A percentile compares a stretch with the other conserved stretches of the same genome.
Conservation (phyloP, 352 stramenopile genomes). For the Pythium periplocum region DNA sequence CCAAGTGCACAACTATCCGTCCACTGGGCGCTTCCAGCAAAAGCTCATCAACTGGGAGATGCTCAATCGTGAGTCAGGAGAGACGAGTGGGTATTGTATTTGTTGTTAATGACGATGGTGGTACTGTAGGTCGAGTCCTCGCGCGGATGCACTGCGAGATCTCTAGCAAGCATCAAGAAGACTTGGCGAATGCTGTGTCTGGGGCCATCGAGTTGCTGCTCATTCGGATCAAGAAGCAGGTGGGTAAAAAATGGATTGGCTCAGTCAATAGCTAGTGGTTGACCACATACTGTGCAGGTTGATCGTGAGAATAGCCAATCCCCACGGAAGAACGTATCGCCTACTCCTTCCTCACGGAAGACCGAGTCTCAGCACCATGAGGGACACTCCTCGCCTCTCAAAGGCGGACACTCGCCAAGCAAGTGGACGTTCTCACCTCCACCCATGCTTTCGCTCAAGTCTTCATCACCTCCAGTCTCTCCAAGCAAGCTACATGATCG, state of each 20-base stretch:
- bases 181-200: conserved; percentile 33
- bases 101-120: neutral
- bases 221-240: conserved; percentile 37
- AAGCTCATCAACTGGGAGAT: conserved; percentile 55
- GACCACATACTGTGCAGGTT: no score
- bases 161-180: conserved; percentile 35
- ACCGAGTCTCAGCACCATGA: no score
- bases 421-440: no score
- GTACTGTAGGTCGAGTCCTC: conserved; percentile 35
- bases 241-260: conserved; percentile 1
- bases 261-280: no score
- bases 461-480: no score
- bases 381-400: no score
- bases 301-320: no score
- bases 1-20: conserved; percentile 42
- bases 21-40: conserved; percentile 33
- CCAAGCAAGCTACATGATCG: no score
- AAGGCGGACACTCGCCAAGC: no score
- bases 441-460: no score
- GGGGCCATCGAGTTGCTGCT: conserved; percentile 36
- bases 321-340: no score
- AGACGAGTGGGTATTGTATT: neutral
- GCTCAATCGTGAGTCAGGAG: conserved; percentile 32
- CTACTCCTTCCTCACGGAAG: no score
- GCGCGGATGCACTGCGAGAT: conserved; percentile 37